phyloP scores from a whole-genome alignment of 2,329 filamentous ascomycete species.

The Orbilia javanica region DNA sequence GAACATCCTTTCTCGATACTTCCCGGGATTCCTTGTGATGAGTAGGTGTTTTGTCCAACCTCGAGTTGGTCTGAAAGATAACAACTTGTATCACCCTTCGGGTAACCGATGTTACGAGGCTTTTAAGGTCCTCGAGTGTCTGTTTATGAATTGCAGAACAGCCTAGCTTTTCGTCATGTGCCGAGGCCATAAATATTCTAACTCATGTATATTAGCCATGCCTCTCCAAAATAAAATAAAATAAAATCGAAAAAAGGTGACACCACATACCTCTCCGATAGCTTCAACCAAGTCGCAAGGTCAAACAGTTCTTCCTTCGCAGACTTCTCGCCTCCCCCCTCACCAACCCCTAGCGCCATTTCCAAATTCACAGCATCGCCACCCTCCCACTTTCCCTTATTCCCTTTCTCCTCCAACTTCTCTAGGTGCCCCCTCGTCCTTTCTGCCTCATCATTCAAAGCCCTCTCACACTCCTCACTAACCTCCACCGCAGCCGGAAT shows the following conservation, averaged over 20 bases:
- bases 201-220: constrained; percentile 13
- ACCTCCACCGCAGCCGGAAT: constrained; percentile 56
- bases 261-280: constrained; percentile 40
- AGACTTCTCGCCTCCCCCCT: not conserved
- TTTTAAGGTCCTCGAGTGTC: constrained; percentile 37
- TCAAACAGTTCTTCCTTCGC: constrained; percentile 14
- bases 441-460: constrained; percentile 48
- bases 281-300: constrained; percentile 23
- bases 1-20: constrained; percentile 22
- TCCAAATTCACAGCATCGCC: constrained; percentile 23
- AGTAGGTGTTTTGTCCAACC: constrained; percentile 8
- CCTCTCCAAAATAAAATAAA: too few species aligned
- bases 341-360: constrained; percentile 8
- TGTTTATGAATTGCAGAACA: constrained; percentile 38
- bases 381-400: constrained; percentile 10
- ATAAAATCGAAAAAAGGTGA: not conserved
- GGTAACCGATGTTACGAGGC: constrained; percentile 37
- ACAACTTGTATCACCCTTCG: constrained; percentile 38
- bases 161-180: constrained; percentile 15
- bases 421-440: constrained; percentile 28
- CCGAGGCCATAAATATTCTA: constrained; percentile 54
- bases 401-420: constrained; percentile 30
- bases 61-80: constrained; percentile 42
- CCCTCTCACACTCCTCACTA: constrained; percentile 45
- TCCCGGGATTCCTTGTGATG: not conserved